phyloP scores from a whole-genome alignment of 495 filamentous ascomycete species.

The Extremus antarcticus region DNA sequence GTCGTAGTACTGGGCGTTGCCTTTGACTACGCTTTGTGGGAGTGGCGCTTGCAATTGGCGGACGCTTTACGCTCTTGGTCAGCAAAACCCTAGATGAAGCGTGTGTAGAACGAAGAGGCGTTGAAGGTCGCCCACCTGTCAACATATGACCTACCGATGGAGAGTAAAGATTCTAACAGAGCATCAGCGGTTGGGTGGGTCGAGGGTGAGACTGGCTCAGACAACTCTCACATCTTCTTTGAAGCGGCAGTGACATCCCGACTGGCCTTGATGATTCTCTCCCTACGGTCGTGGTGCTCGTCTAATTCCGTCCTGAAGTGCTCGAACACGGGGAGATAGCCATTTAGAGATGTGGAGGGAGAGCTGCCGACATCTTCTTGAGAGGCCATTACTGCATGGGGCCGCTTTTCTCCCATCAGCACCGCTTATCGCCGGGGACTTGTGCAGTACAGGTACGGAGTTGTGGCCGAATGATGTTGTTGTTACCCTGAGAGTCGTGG shows the following conservation, averaged over 20 bases:
- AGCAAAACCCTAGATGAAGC: background rate
- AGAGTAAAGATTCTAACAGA: slow-evolving; percentile 72
- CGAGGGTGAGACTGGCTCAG: background rate
- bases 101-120: background rate
- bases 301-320: slow-evolving; percentile 78
- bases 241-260: slow-evolving; percentile 85
- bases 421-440: background rate
- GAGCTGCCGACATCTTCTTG: background rate
- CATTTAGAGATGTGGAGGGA: slow-evolving; percentile 25
- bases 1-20: slow-evolving; percentile 49
- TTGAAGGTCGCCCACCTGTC: background rate
- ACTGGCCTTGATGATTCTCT: slow-evolving; percentile 77
- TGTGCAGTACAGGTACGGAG: no score
- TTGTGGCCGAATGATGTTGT: no score
- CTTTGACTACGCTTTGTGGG: slow-evolving; percentile 51
- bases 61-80: slow-evolving; percentile 38
- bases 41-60: slow-evolving; percentile 53
- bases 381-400: slow-evolving; percentile 8
- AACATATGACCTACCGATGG: slow-evolving; percentile 57
- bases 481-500: no score
- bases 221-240: slow-evolving; percentile 80
- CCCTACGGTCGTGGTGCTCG: slow-evolving; percentile 85
- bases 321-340: slow-evolving; percentile 74
- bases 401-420: slow-evolving; percentile 22
- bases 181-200: background rate